phyloP scores from a whole-genome alignment of 148 eudicot species.

The Rhododendron henanense region DNA sequence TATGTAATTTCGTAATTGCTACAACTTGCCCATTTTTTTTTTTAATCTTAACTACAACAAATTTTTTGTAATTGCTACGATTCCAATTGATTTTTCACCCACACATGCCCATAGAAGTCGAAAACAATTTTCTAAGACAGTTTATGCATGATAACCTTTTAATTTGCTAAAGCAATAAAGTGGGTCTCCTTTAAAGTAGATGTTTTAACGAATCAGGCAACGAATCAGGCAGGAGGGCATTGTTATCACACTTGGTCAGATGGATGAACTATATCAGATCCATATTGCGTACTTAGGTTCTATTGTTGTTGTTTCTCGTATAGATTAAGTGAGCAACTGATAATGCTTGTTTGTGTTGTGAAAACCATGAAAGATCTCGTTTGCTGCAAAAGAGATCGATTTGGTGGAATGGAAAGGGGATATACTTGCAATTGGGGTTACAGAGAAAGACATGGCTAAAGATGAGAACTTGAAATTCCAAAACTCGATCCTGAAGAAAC shows the following conservation, averaged over 20 bases:
- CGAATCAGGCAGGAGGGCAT: not conserved
- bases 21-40: not conserved
- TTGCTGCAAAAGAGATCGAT: slow-evolving; percentile 81
- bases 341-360: slow-evolving; percentile 17
- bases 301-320: not conserved
- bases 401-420: slow-evolving; percentile 92
- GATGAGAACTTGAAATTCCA: slow-evolving; percentile 62
- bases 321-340: not conserved
- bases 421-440: slow-evolving; percentile 80
- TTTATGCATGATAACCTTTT: not conserved
- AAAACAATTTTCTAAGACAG: not conserved
- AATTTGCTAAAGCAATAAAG: not conserved
- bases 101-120: no score
- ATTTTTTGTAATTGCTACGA: not conserved
- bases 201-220: not conserved
- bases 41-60: no score
- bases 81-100: not conserved
- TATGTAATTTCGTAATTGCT: not conserved
- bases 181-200: not conserved
- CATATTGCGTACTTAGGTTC: not conserved
- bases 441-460: slow-evolving; percentile 81
- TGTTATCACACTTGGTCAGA: not conserved
- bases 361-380: slow-evolving; percentile 45
- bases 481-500: slow-evolving; percentile 53
- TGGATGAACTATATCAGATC: not conserved